Conservation (phyloP, 768 basidiomycete genomes). For the Pleurotus sapidus region DNA sequence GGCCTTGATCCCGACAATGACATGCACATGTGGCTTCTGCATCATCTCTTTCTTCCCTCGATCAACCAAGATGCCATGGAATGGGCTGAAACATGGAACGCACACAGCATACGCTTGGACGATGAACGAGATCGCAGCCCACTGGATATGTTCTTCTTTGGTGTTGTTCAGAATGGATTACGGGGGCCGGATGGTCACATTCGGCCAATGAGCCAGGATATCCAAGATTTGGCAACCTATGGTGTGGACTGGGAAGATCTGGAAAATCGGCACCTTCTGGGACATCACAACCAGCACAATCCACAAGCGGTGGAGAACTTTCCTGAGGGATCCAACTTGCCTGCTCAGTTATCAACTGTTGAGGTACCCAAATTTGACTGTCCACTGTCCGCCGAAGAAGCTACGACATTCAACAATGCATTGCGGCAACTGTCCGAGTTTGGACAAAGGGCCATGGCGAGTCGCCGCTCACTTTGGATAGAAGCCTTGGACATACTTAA, state of each 20-base stretch:
- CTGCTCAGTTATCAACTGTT: too few relatives aligned
- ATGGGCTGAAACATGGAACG: slow-evolving; percentile 23
- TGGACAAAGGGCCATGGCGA: too few relatives aligned
- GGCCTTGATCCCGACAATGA: slow-evolving; percentile 14
- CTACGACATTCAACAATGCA: too few relatives aligned
- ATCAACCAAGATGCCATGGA: slow-evolving; percentile 17
- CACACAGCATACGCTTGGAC: slow-evolving; percentile 19
- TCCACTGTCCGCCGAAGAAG: too few relatives aligned
- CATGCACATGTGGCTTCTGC: slow-evolving; percentile 24
- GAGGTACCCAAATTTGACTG: too few relatives aligned
- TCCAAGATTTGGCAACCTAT: slow-evolving; percentile 6
- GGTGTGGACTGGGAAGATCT: slow-evolving; percentile 11
- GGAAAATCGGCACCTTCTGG: background rate
- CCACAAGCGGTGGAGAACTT: too few relatives aligned
- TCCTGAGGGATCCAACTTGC: too few relatives aligned
- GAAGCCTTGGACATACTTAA: too few relatives aligned
- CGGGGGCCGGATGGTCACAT: slow-evolving; percentile 6
- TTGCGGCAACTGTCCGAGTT: too few relatives aligned
- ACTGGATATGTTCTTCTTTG: slow-evolving; percentile 29
- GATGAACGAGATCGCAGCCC: slow-evolving; percentile 21
- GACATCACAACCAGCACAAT: background rate
- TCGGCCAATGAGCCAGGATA: background rate
- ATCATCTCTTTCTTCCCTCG: slow-evolving; percentile 18
- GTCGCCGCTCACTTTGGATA: too few relatives aligned
- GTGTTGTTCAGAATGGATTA: slow-evolving; percentile 23